Percentiles rank a stretch among this genome's conserved stretches.
phyloP scores from a whole-genome alignment of 768 basidiomycete species.

The Wakefieldia striispora region DNA sequence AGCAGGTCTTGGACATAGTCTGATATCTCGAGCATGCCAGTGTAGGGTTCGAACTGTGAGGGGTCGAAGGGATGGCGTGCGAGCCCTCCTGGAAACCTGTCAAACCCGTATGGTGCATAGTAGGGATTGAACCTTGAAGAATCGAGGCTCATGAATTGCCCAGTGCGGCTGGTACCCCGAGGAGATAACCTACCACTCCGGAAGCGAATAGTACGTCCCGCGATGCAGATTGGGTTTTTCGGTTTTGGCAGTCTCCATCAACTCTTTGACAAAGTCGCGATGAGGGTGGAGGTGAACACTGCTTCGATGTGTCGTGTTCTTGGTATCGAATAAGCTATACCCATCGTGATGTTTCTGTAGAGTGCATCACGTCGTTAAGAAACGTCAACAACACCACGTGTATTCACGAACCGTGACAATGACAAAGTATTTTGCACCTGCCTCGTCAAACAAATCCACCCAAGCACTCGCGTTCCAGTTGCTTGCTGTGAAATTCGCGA shows the following conservation, averaged over 20 bases:
- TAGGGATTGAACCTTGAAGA: conserved; percentile 51
- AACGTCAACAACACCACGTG: background rate
- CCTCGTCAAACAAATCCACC: conserved; percentile 51
- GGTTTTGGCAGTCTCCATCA: conserved; percentile 46
- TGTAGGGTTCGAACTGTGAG: conserved; percentile 51
- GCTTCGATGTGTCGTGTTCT: conserved; percentile 49
- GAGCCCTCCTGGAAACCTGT: conserved; percentile 51
- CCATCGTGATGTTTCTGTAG: conserved; percentile 62
- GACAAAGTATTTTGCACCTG: conserved; percentile 64
- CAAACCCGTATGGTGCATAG: conserved; percentile 49
- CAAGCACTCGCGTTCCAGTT: conserved; percentile 55
- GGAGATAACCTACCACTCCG: conserved; percentile 43
- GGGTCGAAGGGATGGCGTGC: conserved; percentile 50
- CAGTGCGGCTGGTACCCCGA: background rate
- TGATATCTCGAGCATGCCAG: conserved; percentile 45
- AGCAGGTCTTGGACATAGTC: conserved; percentile 54
- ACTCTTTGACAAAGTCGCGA: conserved; percentile 50
- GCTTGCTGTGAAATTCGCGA: conserved; percentile 48
- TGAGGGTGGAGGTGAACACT: conserved; percentile 48
- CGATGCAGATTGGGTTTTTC: conserved; percentile 51
- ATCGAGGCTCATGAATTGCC: background rate
- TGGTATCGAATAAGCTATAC: conserved; percentile 54
- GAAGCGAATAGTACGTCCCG: conserved; percentile 59
- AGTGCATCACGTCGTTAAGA: background rate
- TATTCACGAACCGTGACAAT: conserved; percentile 43